Evolutionary conservation across 768 basidiomycete genomes (phyloP), one percentile per base, ranked within the genome.

Genomic region (Holtermannia corniformis): DNA sequence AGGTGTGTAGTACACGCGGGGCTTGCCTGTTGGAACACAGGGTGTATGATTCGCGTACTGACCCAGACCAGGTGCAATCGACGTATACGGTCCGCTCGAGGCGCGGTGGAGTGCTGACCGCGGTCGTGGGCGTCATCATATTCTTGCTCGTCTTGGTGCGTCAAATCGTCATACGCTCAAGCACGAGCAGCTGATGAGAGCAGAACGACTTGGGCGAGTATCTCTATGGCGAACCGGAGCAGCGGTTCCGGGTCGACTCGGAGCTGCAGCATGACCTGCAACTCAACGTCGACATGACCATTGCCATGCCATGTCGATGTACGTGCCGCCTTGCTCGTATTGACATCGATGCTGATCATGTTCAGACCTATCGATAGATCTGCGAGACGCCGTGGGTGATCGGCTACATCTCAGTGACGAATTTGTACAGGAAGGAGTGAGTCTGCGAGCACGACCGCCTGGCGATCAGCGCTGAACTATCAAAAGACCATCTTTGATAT

Each of bases 291-390:
- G 93, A 99, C 74, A 73, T 96, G 75, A 81, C 86, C 22, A 86
- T 96, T 32, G 86, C 87, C 62, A 95, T 90, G 80, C 90, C 89
- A 2, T 96, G 92, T 74, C 77, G 79, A 73, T 88, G 91, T 93
- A 71, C 73, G 89, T 20, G 21, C 42, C 10, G 32, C 32, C 32
- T 37, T 16, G 16, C 32, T 40, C 14, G 28, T 16, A 25, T 32
- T 22, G 37, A 22, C 26, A 37, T 25, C 26, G 10, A n/a, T n/a
- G n/a, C n/a, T n/a, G n/a, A n/a, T n/a, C n/a, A n/a, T n/a, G n/a
- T n/a, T n/a, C 58, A 96, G 92, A 78, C 67, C 75, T 97, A 47
- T 83, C 81, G 46, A 85, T 96, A 22, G 93, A 97, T 68, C 69
- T 99, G 56, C 77, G 91, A 53, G 93, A 99, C 69, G 86, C 86